Base-by-base conservation (phyloP, 2,329 filamentous ascomycete genomes). In the Penicillium sp. region DNA sequence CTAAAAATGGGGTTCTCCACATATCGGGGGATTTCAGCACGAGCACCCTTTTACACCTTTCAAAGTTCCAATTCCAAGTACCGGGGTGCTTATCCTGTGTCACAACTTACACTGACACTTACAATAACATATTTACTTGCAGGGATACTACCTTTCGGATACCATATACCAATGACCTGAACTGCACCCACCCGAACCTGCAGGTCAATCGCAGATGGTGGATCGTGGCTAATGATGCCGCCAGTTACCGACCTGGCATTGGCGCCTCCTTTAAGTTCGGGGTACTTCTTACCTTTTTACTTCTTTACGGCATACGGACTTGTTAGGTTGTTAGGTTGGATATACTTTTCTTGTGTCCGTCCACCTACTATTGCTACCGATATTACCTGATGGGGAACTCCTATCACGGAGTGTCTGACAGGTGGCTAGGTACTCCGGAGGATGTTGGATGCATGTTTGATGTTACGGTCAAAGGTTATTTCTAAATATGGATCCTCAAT, bases 21-120 rank as follows among this genome's bases (percentile, higher is more conserved):
- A 54, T 13, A 40, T 54, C 52, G 52, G 52, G 52, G 52, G 36
- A 54, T 54, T 54, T 54, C 45, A 54, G 44, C 52, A 54, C 52
- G 52, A 54, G 52, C 52, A 54, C 36, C 33, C 31, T 34, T 44
- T 44, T 36, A 9, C 41, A 27, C n/a, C n/a, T n/a, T n/a, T 16
- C 29, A 23, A 44, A 33, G 40, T 43, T 23, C 27, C 43, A 21
- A 31, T n/a, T 13, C 16, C 19, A 44, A 25, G 39, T 23, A 44
- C 21, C 15, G 13, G 34, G 40, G 25, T 46, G 38, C 39, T 44
- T 25, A 25, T 33, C n/a, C 19, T 25, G 39, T 44, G 39, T 51
- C 38, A 51, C 27, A 23, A 34, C 10, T 15, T n/a, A 41, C 8
- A 16, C 40, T 41, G 27, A 33, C 29, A 23, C 13, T 33, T 46